Evolutionary conservation across 148 eudicot species (phyloP).

Genomic region (Rhododendron vialii): DNA sequence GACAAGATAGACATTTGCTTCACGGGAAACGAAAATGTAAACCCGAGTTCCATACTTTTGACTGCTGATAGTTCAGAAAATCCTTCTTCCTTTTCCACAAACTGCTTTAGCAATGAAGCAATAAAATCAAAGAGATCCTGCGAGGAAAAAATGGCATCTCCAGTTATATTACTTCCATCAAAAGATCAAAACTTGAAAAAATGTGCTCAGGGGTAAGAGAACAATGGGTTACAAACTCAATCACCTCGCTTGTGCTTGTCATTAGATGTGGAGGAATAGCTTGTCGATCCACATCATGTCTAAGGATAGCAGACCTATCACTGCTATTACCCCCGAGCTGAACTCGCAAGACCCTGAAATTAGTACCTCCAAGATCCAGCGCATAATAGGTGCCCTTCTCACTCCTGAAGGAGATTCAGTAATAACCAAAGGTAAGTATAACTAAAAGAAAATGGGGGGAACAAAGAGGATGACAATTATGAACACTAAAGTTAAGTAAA

Average conservation of each 20-base stretch:
- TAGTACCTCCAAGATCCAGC: slow-evolving; percentile 81
- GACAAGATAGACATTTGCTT: slow-evolving; percentile 72
- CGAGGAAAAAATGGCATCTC: slow-evolving; percentile 11
- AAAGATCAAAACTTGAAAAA: not conserved
- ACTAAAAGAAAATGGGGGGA: not conserved
- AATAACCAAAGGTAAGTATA: not conserved
- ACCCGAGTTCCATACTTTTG: slow-evolving; percentile 65
- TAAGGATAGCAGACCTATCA: slow-evolving; percentile 40
- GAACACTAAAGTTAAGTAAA: not conserved
- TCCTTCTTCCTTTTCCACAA: slow-evolving; percentile 50
- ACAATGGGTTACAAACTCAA: slow-evolving; percentile 12
- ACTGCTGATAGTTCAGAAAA: slow-evolving; percentile 27
- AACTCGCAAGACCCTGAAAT: slow-evolving; percentile 81
- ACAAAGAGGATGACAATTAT: not conserved
- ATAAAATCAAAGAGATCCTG: slow-evolving; percentile 89
- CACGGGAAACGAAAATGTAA: slow-evolving; percentile 94
- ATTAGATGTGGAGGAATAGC: slow-evolving; percentile 73
- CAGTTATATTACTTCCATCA: not conserved
- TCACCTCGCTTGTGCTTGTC: slow-evolving; percentile 82
- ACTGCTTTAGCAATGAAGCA: slow-evolving; percentile 56
- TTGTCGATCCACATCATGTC: slow-evolving; percentile 45
- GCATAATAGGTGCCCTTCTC: slow-evolving; percentile 87
- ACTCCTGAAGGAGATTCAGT: slow-evolving; percentile 41
- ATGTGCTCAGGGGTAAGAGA: slow-evolving; percentile 2
- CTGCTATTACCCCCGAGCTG: slow-evolving; percentile 66